phyloP scores from a whole-genome alignment of 1,284 basidiomycete genomes.

The Cutaneotrichosporon cutaneum region DNA sequence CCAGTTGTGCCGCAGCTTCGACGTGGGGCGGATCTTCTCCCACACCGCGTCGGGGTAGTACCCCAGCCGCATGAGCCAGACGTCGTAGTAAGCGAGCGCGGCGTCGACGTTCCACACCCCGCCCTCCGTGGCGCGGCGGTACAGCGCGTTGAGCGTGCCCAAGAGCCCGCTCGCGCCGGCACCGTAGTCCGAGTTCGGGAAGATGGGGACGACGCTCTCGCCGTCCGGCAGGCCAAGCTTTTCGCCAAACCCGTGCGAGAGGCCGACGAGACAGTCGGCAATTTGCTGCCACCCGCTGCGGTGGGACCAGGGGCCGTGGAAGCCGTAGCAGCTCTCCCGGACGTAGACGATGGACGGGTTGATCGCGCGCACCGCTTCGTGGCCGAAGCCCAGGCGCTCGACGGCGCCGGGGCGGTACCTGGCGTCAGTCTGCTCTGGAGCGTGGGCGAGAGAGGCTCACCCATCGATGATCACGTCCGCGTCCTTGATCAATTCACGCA shows the following conservation, averaged over 20 bases:
- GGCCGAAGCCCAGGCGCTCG: slow-evolving; percentile 13
- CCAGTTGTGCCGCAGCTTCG: slow-evolving; percentile 13
- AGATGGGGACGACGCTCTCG: slow-evolving; percentile 16
- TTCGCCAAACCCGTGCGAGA: slow-evolving; percentile 7
- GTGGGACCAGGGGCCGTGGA: slow-evolving; percentile 17
- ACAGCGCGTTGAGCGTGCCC: slow-evolving; percentile 18
- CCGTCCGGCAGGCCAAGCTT: slow-evolving; percentile 8
- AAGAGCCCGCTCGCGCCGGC: slow-evolving; percentile 13
- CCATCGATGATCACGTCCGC: slow-evolving; percentile 22
- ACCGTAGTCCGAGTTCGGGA: slow-evolving; percentile 20
- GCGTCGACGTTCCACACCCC: slow-evolving; percentile 17
- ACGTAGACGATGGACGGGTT: slow-evolving; percentile 14
- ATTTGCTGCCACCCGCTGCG: slow-evolving; percentile 23
- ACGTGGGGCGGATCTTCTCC: slow-evolving; percentile 7
- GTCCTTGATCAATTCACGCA: slow-evolving; percentile 8
- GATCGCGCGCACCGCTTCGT: slow-evolving; percentile 13
- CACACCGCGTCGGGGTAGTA: slow-evolving; percentile 14
- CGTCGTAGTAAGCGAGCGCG: slow-evolving; percentile 17
- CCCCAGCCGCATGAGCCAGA: slow-evolving; percentile 14
- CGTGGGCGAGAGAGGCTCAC: not conserved
- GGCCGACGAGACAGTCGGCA: slow-evolving; percentile 12
- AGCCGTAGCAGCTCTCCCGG: slow-evolving; percentile 25
- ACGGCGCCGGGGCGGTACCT: slow-evolving; percentile 18
- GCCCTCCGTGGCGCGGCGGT: slow-evolving; percentile 14
- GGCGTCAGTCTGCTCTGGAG: not conserved